A percentile compares a stretch with the other conserved stretches of the same genome.
Conservation (phyloP, 2,329 filamentous ascomycete species). For the Aureobasidium sp. region DNA sequence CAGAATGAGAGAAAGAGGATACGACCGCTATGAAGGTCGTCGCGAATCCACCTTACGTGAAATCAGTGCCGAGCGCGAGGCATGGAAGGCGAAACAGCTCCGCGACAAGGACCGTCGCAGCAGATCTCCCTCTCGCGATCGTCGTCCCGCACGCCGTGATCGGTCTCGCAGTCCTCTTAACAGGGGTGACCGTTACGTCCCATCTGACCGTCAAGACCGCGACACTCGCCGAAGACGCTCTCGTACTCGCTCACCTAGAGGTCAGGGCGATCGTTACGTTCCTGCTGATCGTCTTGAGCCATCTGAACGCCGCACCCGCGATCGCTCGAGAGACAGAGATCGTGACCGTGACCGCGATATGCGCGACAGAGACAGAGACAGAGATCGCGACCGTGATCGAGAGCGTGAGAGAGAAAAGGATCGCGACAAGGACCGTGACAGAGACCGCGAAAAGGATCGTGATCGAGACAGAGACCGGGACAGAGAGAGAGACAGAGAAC, state of each 20-base stretch:
- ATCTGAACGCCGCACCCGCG: constrained; percentile 7
- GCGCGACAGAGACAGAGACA: constrained; percentile 5
- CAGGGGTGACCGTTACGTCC: constrained; percentile 11
- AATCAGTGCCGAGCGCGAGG: constrained; percentile 26
- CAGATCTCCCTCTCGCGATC: constrained; percentile 11
- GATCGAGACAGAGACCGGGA: constrained; percentile 29
- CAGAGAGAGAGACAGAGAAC: constrained; percentile 31
- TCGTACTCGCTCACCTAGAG: constrained; percentile 8
- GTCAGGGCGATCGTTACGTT: constrained; percentile 14
- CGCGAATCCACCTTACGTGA: constrained; percentile 24
- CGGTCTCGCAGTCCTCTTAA: constrained; percentile 11
- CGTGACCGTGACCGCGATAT: constrained; percentile 5
- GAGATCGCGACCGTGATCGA: constrained; percentile 18
- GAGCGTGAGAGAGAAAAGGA: constrained; percentile 24
- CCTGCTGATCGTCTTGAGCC: constrained; percentile 13
- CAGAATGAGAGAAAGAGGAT: constrained; percentile 4
- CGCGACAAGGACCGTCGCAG: constrained; percentile 14
- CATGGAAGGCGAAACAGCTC: constrained; percentile 24
- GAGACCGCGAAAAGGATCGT: constrained; percentile 26
- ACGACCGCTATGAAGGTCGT: constrained; percentile 10
- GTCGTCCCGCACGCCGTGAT: constrained; percentile 20
- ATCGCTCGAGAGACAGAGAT: constrained; percentile 17
- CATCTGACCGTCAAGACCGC: constrained; percentile 31
- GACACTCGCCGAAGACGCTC: constrained; percentile 26
- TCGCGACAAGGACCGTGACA: constrained; percentile 16